Percentiles rank a stretch among this genome's conserved stretches.
phyloP scores from a whole-genome alignment of 768 basidiomycete genomes.

The Macrolepiota dolichaula region DNA sequence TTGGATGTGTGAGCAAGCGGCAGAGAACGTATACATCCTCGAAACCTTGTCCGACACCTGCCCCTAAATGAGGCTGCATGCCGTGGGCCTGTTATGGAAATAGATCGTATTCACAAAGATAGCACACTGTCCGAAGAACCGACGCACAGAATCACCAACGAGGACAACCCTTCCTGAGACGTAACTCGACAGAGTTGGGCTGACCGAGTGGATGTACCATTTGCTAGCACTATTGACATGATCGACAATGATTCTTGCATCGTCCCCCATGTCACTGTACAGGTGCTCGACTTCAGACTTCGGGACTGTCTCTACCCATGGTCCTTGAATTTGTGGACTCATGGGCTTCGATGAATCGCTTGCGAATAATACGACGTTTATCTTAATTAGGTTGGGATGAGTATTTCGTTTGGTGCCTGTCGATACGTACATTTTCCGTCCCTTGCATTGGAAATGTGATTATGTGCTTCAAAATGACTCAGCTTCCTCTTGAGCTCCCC shows the following conservation, averaged over 20 bases:
- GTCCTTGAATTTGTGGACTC: slow-evolving; percentile 12
- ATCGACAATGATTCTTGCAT: slow-evolving; percentile 36
- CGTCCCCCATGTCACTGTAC: slow-evolving; percentile 44
- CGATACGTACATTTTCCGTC: slow-evolving; percentile 33
- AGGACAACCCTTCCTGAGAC: slow-evolving; percentile 44
- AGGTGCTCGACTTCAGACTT: slow-evolving; percentile 40
- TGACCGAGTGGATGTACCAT: slow-evolving; percentile 50
- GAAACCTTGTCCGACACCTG: slow-evolving; percentile 58
- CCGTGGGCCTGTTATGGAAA: slow-evolving; percentile 44
- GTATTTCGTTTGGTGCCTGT: not conserved
- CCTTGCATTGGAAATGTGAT: slow-evolving; percentile 48
- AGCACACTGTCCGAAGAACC: not conserved
- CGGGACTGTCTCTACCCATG: slow-evolving; percentile 41
- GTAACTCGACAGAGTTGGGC: slow-evolving; percentile 42
- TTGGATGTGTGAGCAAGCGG: slow-evolving; percentile 40
- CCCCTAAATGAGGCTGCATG: slow-evolving; percentile 57
- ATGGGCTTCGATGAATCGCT: slow-evolving; percentile 3
- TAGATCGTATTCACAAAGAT: not conserved
- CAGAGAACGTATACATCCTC: slow-evolving; percentile 51
- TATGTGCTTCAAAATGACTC: slow-evolving; percentile 37
- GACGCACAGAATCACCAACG: slow-evolving; percentile 49
- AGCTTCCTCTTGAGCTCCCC: not conserved
- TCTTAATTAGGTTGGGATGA: slow-evolving; percentile 23
- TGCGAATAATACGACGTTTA: slow-evolving; percentile 9
- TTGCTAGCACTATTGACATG: slow-evolving; percentile 42